Conservation (phyloP, 371 early-diverging fungal genomes). For the Mucor indicus region DNA sequence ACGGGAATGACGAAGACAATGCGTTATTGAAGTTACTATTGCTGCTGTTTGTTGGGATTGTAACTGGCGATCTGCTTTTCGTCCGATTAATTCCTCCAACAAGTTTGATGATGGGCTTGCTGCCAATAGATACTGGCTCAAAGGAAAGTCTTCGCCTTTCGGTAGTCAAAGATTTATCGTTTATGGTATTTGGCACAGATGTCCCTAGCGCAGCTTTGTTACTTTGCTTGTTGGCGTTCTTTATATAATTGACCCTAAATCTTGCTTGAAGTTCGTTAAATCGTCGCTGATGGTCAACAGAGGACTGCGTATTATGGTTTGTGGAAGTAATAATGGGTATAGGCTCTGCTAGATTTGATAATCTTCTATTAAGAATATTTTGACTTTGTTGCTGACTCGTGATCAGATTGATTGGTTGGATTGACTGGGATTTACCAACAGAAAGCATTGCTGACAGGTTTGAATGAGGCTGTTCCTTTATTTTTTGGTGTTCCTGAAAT, state of each 20-base stretch:
- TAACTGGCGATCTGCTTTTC: too few species aligned
- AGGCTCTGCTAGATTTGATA: too few species aligned
- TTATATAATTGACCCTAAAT: too few species aligned
- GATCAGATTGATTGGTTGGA: constrained; percentile 3
- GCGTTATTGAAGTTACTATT: constrained; percentile 2
- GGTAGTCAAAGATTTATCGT: too few species aligned
- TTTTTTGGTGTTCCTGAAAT: too few species aligned
- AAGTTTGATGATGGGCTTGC: too few species aligned
- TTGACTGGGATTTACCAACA: too few species aligned
- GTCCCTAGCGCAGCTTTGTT: constrained; percentile 1
- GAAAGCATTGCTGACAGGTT: too few species aligned
- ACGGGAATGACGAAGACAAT: constrained; percentile 23
- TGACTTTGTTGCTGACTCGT: constrained; percentile 6
- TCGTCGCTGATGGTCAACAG: constrained; percentile 22
- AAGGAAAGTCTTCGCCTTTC: constrained; percentile 11
- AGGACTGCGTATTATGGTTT: neutral
- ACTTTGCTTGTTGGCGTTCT: constrained; percentile 10
- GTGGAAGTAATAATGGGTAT: constrained; percentile 16
- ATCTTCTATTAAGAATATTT: constrained; percentile 2
- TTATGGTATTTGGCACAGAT: too few species aligned
- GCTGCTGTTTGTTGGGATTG: too few species aligned
- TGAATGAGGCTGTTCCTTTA: too few species aligned
- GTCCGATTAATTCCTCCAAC: constrained; percentile 10
- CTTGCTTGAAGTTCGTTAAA: constrained; percentile 25
- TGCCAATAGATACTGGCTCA: constrained; percentile 7